Evolutionary conservation across 1,284 basidiomycete species (phyloP).

Genomic region (Flammula alnicola): DNA sequence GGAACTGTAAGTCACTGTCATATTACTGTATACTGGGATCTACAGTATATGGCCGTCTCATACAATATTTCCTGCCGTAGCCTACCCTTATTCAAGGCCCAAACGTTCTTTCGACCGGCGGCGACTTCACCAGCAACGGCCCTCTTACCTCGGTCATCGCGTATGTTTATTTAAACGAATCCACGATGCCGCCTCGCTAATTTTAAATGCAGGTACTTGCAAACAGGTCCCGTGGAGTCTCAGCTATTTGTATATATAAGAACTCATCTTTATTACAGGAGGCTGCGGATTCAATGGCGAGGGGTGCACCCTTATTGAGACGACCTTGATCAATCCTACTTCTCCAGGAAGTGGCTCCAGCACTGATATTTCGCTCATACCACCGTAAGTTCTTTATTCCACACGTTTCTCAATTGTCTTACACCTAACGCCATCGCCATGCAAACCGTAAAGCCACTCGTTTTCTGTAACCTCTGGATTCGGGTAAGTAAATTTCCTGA

Average conservation of each 20-base stretch:
- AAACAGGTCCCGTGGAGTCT: too few species aligned
- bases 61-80: constrained; percentile 16
- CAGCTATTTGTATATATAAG: too few species aligned
- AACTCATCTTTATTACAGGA: constrained; percentile 20
- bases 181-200: too few species aligned
- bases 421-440: too few species aligned
- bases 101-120: constrained; percentile 35
- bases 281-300: constrained; percentile 48
- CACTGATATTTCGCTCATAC: constrained; percentile 50
- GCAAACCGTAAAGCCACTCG: constrained; percentile 11
- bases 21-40: too few species aligned
- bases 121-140: constrained; percentile 38
- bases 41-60: not conserved
- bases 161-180: constrained; percentile 33
- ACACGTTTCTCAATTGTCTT: not conserved
- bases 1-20: constrained; percentile 19
- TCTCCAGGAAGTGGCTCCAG: constrained; percentile 46
- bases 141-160: constrained; percentile 42
- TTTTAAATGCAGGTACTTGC: constrained; percentile 36
- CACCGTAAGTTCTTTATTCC: constrained; percentile 38
- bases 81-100: constrained; percentile 33
- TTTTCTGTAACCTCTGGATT: constrained; percentile 27
- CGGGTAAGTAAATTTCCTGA: constrained; percentile 6
- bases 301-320: constrained; percentile 46
- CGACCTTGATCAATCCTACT: constrained; percentile 44